A percentile compares a stretch with the other conserved stretches of the same genome.
These are phyloP conservation scores for Ophiostoma novo-ulmi DNA, from an alignment of 2,329 filamentous ascomycete species.

Conservation along the genomic window DNA sequence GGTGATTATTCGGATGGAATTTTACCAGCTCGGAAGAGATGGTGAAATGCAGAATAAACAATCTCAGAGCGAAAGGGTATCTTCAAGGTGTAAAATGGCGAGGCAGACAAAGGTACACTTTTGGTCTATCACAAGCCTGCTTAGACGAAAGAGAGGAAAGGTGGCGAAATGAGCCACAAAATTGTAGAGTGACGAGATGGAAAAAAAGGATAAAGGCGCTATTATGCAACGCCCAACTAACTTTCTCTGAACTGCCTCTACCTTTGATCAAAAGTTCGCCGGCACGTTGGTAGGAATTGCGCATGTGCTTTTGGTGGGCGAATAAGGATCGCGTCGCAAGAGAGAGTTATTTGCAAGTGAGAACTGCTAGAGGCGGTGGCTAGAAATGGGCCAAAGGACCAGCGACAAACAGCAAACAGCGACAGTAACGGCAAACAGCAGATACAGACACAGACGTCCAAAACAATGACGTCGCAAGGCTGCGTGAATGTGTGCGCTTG, in stretches of 20 bases:
- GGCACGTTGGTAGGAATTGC: neutral
- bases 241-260: neutral
- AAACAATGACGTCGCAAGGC: constrained; percentile 11
- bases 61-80: too few relatives aligned
- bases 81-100: too few relatives aligned
- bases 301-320: neutral
- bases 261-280: neutral
- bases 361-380: neutral
- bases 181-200: neutral
- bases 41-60: neutral
- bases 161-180: neutral
- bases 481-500: constrained; percentile 7
- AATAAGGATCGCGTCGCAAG: neutral
- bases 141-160: neutral
- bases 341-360: neutral
- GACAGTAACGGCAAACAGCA: neutral
- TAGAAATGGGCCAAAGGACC: too few relatives aligned
- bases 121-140: neutral
- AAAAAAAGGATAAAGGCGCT: neutral
- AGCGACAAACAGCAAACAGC: too few relatives aligned
- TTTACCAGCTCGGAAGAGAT: neutral
- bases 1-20: too few relatives aligned
- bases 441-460: neutral
- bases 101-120: too few relatives aligned
- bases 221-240: neutral